Conservation (phyloP, 306 rosid genomes). For the Mimosa bimucronata region DNA sequence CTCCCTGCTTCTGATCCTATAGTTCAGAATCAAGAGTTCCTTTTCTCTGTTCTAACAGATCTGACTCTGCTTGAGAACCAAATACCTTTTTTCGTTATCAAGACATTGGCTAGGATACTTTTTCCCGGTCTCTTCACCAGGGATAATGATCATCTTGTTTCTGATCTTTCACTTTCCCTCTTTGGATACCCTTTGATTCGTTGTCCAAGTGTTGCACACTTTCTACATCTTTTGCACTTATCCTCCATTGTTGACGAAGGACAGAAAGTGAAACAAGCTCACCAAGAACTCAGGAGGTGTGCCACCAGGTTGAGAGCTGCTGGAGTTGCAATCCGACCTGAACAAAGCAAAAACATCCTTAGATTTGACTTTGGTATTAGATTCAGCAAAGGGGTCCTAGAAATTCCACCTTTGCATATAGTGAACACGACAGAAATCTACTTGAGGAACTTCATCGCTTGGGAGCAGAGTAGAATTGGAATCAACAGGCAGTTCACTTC, state of each 20-base stretch:
- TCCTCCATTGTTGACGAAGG: slow-evolving; percentile 35
- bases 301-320: slow-evolving; percentile 41
- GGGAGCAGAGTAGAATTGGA: slow-evolving; percentile 45
- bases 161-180: slow-evolving; percentile 36
- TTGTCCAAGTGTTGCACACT: slow-evolving; percentile 31
- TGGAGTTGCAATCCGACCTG: slow-evolving; percentile 32
- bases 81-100: slow-evolving; percentile 45
- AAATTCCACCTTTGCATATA: slow-evolving; percentile 32
- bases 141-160: slow-evolving; percentile 24
- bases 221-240: slow-evolving; percentile 47
- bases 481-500: slow-evolving; percentile 38
- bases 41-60: slow-evolving; percentile 35
- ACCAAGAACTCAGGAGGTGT: slow-evolving; percentile 39
- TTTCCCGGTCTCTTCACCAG: slow-evolving; percentile 1
- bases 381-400: slow-evolving; percentile 33
- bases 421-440: slow-evolving; percentile 35
- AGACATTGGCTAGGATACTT: slow-evolving; percentile 31
- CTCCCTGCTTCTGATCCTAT: slow-evolving; percentile 16
- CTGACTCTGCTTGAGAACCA: slow-evolving; percentile 45
- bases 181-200: slow-evolving; percentile 37
- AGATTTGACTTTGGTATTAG: slow-evolving; percentile 32
- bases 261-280: slow-evolving; percentile 36
- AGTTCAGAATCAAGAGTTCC: slow-evolving; percentile 13
- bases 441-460: slow-evolving; percentile 44
- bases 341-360: neutral